A percentile compares a stretch with the other conserved stretches of the same genome.
These are phyloP conservation scores for Carex pumila DNA, from an alignment of 176 grass and related monocot genomes.

Conservation along the genomic window DNA sequence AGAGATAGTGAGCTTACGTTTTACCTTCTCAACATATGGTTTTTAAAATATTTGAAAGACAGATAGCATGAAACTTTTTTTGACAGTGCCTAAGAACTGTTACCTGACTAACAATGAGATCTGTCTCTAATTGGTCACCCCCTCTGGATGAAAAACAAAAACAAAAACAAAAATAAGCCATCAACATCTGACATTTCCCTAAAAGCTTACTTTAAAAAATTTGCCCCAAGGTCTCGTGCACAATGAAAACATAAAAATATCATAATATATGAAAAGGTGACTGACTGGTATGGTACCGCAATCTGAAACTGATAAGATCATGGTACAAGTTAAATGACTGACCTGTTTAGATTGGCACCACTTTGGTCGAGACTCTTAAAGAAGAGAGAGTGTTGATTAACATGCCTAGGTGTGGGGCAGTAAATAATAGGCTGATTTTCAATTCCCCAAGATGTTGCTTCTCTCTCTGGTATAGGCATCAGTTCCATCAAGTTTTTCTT, in stretches of 20 bases:
- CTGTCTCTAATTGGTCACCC: conserved; percentile 40
- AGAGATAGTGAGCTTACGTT: neutral
- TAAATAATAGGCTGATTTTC: conserved; percentile 51
- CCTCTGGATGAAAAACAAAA: conserved; percentile 19
- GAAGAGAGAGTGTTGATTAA: neutral
- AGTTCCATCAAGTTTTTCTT: neutral
- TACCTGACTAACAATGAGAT: conserved; percentile 67
- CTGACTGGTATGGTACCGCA: neutral
- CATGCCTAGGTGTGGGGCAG: conserved; percentile 51
- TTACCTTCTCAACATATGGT: neutral
- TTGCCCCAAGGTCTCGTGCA: too few relatives aligned
- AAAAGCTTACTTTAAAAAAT: too few relatives aligned
- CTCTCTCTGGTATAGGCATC: conserved; percentile 28
- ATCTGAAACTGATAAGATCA: neutral
- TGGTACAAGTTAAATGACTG: neutral
- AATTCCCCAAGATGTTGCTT: conserved; percentile 37
- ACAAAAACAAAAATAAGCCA: neutral
- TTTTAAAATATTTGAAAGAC: neutral
- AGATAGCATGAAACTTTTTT: neutral
- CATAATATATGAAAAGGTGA: neutral
- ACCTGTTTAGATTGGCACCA: conserved; percentile 35
- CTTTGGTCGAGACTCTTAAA: conserved; percentile 27
- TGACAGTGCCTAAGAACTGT: neutral
- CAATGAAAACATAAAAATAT: neutral
- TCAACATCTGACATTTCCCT: neutral